A percentile compares a stretch with the other conserved stretches of the same genome.
phyloP scores from a whole-genome alignment of 305 asterid species.

The Solanum chacoense region DNA sequence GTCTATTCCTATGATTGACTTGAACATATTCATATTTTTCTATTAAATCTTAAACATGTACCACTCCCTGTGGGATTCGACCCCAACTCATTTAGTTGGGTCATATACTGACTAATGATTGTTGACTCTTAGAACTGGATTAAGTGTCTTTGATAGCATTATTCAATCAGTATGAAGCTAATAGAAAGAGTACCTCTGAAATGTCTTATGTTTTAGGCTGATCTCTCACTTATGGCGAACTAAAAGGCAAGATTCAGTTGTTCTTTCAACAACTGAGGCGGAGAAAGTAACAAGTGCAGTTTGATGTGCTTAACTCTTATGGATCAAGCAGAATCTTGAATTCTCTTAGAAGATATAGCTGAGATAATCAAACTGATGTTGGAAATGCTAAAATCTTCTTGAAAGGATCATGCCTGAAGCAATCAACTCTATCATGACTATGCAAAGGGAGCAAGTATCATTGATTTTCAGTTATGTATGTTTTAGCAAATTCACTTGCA shows the following conservation, averaged over 20 bases:
- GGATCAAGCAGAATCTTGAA: not conserved
- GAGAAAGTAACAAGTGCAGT: not conserved
- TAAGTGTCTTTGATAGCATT: no score
- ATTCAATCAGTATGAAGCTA: not conserved
- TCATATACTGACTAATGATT: no score
- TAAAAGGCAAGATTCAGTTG: not conserved
- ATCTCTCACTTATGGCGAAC: not conserved
- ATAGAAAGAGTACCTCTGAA: not conserved
- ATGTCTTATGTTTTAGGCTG: not conserved
- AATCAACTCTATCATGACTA: not conserved
- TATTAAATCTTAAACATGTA: no score
- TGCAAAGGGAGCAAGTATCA: not conserved
- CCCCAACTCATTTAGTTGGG: no score
- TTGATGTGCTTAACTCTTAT: not conserved
- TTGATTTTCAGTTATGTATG: not conserved
- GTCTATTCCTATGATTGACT: no score
- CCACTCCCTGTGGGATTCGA: no score
- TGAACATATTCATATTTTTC: no score
- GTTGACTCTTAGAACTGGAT: no score
- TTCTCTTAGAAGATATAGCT: not conserved
- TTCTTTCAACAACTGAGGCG: not conserved
- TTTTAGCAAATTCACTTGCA: not conserved
- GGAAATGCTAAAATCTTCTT: not conserved
- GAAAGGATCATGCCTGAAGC: not conserved
- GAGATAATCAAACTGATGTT: not conserved